Base-by-base conservation (phyloP, 176 grass and related monocot species). In the Sorghum bicolor region DNA sequence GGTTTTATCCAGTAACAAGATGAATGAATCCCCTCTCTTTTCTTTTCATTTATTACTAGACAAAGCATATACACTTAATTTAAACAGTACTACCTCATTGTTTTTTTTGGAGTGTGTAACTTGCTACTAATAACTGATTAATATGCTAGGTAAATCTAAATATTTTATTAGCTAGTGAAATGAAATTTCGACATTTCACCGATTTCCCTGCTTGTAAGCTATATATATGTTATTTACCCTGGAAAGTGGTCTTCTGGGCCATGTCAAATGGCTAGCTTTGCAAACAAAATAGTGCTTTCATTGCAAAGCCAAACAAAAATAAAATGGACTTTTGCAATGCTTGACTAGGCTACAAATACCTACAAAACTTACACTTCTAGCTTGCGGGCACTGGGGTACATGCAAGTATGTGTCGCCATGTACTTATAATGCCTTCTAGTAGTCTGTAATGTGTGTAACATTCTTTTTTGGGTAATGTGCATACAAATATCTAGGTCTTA, bases 261-360 rank as follows among this genome's bases (percentile, higher is more conserved):
- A 79, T 64, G 41, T 70, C 32, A 78, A 70, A 61, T 70, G 24
- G 16, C 24, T 40, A 72, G 29, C 44, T 66, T 38, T 55, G 44
- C 8, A 26, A 81, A 50, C 5, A 81, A 87, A 63, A 70, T 37
- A 17, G 44, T 31, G 70, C 28, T 16, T 60, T 82, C 26, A 48
- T 28, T 76, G 67, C 34, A 28, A 63, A 70, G 10, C 61, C 61
- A 64, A 58, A 70, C 30, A 76, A 52, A 19, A 44, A 41, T 52
- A 10, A 70, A 71, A 39, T 28, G 3, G n/a, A 53, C 40, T 72
- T 64, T 4, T 66, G 8, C 19, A 43, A 48, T 74, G 12, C 20
- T 74, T 74, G 55, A 32, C 57, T 83, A 63, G 12, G 61, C 16
- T 44, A 44, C 76, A 66, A 65, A 79, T 66, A 47, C 39, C 2